Percentiles rank a stretch among this genome's conserved stretches.
Evolutionary conservation across 139 green algal species (phyloP).

Genomic region (Chlorella ohadii): DNA sequence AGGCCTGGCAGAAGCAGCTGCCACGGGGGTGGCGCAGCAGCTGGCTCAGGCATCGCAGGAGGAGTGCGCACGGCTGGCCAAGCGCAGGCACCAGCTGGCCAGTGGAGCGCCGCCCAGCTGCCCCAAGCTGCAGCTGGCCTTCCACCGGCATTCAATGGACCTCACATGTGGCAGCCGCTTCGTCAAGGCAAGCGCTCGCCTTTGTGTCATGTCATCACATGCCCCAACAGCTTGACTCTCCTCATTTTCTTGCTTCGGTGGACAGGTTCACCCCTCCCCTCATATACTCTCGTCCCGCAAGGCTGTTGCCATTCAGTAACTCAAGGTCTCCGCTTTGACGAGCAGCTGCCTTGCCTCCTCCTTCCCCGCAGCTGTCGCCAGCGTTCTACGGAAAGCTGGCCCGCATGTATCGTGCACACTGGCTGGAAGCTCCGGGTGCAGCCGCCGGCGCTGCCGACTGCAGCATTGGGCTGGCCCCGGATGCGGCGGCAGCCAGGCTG

Average conservation of each 20-base stretch:
- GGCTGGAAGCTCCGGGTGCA: background rate
- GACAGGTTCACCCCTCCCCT: no score
- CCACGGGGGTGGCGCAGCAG: background rate
- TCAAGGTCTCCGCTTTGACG: no score
- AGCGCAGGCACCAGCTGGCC: background rate
- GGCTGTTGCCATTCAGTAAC: no score
- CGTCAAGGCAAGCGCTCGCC: background rate
- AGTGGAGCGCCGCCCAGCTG: background rate
- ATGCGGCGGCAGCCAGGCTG: background rate
- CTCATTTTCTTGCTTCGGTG: no score
- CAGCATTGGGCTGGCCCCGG: background rate
- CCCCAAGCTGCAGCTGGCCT: background rate
- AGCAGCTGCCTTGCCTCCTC: background rate
- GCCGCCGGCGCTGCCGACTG: background rate
- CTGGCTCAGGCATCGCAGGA: background rate
- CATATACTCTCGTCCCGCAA: no score
- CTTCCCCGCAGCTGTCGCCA: background rate
- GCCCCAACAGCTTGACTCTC: no score
- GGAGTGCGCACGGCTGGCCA: background rate
- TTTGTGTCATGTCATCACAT: no score
- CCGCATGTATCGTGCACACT: background rate
- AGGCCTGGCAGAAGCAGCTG: background rate
- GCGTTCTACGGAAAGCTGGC: slow-evolving; percentile 2
- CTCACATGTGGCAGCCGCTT: background rate
- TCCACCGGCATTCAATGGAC: background rate